These are phyloP conservation scores for Aristolochia fimbriata DNA, from an alignment of 164 flowering plant genomes.

Conservation along the genomic window DNA sequence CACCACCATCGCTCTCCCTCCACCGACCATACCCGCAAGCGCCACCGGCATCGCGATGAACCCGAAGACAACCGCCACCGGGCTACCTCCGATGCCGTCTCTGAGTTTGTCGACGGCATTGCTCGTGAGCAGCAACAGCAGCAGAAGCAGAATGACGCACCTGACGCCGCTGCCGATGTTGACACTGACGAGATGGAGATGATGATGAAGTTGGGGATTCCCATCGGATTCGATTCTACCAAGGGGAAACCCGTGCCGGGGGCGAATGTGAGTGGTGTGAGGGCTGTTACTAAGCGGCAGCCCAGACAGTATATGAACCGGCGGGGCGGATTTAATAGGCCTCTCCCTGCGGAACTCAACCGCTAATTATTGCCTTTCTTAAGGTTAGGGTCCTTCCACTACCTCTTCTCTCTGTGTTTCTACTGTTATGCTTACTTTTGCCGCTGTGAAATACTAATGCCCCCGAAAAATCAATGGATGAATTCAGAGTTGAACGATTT, in stretches of 20 bases:
- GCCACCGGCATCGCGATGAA: constrained; percentile 19
- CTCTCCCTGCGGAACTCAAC: constrained; percentile 70
- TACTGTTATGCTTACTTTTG: not conserved
- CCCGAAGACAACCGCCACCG: constrained; percentile 22
- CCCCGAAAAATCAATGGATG: not conserved
- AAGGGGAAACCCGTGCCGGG: constrained; percentile 90
- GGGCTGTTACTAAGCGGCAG: constrained; percentile 79
- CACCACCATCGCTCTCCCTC: constrained; percentile 38
- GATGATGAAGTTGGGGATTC: constrained; percentile 91
- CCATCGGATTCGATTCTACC: constrained; percentile 82
- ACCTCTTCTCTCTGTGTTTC: not conserved
- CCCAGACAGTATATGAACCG: constrained; percentile 98
- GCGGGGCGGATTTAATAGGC: constrained; percentile 92
- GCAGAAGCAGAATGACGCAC: constrained; percentile 11
- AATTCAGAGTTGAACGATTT: not conserved
- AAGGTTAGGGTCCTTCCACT: constrained; percentile 23
- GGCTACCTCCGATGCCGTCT: constrained; percentile 13
- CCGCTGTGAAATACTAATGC: too few relatives aligned
- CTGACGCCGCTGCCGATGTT: constrained; percentile 14
- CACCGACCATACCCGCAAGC: constrained; percentile 28
- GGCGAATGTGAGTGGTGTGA: constrained; percentile 72
- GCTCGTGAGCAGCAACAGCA: constrained; percentile 15
- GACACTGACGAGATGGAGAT: constrained; percentile 69
- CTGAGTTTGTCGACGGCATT: constrained; percentile 49
- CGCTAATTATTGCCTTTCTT: constrained; percentile 26